Conservation (phyloP, 495 filamentous ascomycete genomes). For the Penicillium verhagenii region DNA sequence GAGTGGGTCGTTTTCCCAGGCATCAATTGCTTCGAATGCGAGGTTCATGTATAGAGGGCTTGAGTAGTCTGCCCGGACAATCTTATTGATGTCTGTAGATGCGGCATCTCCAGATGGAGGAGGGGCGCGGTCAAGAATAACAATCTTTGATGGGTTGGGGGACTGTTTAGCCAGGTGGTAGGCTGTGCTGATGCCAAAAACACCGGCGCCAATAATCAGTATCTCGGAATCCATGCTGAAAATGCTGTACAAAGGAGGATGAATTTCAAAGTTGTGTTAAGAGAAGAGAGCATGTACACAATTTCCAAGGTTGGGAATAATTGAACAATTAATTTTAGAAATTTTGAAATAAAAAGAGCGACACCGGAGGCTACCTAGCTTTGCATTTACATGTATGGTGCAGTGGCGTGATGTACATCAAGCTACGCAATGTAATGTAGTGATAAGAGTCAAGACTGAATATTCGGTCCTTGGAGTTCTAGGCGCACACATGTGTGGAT, state of each 20-base stretch:
- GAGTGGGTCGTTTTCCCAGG: conserved; percentile 25
- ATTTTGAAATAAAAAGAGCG: too few relatives aligned
- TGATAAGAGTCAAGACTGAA: too few relatives aligned
- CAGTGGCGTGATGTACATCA: too few relatives aligned
- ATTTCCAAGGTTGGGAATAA: too few relatives aligned
- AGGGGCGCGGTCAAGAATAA: conserved; percentile 35
- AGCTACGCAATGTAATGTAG: too few relatives aligned
- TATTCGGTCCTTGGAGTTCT: too few relatives aligned
- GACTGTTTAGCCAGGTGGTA: conserved; percentile 36
- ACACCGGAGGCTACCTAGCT: too few relatives aligned
- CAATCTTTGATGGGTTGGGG: conserved; percentile 26
- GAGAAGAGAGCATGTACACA: too few relatives aligned
- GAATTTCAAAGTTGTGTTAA: too few relatives aligned
- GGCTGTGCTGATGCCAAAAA: conserved; percentile 44
- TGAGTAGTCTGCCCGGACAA: conserved; percentile 37
- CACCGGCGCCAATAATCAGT: conserved; percentile 44
- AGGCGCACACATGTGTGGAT: too few relatives aligned
- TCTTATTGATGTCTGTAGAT: conserved; percentile 36
- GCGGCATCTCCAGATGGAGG: conserved; percentile 26
- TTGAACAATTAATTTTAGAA: too few relatives aligned
- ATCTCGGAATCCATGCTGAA: conserved; percentile 21
- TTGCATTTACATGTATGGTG: too few relatives aligned
- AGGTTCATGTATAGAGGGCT: conserved; percentile 32
- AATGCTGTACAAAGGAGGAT: background rate
- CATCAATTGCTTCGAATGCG: conserved; percentile 31